Base-by-base conservation (phyloP, 768 basidiomycete genomes). In the Suillus subaureus region DNA sequence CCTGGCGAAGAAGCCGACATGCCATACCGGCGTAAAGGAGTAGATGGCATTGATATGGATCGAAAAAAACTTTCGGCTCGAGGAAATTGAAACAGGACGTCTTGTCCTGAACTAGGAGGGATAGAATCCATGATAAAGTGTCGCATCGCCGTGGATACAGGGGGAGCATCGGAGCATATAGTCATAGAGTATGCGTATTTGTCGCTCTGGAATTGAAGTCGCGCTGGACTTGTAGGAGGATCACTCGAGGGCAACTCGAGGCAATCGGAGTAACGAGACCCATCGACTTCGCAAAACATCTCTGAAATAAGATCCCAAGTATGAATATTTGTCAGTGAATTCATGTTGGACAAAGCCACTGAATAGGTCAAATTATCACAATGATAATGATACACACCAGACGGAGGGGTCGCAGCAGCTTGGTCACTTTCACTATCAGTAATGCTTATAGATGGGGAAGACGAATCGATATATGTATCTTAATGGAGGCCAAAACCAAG, bases 11-110 rank as follows among this genome's bases (percentile, higher is more conserved):
- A 26, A 28, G 40, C 18, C 18, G 23, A 42, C 40, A 42, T 11
- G 18, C 2, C 40, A 42, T 21, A 9, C 23, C 11, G 39, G 39
- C 58, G 43, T 16, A 65, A 67, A 33, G 72, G 68, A 55, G 72
- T 66, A 2, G 69, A 66, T 6, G 68, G 66, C 3, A 60, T 28
- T 33, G 68, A 21, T 40, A 42, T 42, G 11, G 26, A 60, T 42
- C 57, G 39, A 40, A 26, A 42, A 18, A 60, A 21, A 28, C 39
- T 21, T 42, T 60, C 58, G 7, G 26, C 26, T 21, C 3, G 40
- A 28, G 58, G 39, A 12, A 18, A 42, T 21, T 60, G 57, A 18
- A 26, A 18, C 28, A 7, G 23, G 26, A 21, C 28, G 16, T 42
- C 39, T 31, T 40, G 26, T 28, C 26, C 40, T 60, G 58, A 42